Conservation (phyloP, 2,329 filamentous ascomycete genomes). For the Sporothrix variecibatus region DNA sequence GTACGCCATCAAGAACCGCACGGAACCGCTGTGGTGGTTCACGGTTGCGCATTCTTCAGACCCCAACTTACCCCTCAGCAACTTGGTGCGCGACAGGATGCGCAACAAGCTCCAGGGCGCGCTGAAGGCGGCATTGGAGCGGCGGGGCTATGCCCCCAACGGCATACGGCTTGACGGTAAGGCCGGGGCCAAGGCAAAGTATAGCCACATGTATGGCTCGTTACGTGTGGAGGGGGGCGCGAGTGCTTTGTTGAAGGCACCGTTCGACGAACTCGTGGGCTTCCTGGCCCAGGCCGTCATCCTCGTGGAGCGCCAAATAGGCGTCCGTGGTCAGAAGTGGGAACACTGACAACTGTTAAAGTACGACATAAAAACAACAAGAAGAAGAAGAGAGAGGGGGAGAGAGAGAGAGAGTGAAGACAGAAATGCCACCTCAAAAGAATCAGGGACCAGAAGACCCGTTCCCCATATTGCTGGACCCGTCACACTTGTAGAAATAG, state of each 20-base stretch:
- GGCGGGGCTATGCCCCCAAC: slow-evolving; percentile 31
- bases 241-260: slow-evolving; percentile 14
- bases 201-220: slow-evolving; percentile 30
- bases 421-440: too few species aligned
- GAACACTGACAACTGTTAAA: too few species aligned
- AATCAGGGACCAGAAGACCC: neutral
- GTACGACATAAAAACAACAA: neutral
- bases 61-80: neutral
- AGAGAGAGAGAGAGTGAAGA: too few species aligned
- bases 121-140: slow-evolving; percentile 32
- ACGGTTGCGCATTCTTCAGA: slow-evolving; percentile 11
- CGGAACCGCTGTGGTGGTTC: slow-evolving; percentile 32
- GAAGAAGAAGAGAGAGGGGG: neutral
- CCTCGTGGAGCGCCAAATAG: slow-evolving; percentile 26
- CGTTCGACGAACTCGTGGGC: slow-evolving; percentile 21
- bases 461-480: neutral
- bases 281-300: slow-evolving; percentile 26
- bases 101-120: slow-evolving; percentile 29
- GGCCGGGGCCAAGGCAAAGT: neutral
- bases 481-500: neutral
- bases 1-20: slow-evolving; percentile 35
- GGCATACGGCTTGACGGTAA: slow-evolving; percentile 27
- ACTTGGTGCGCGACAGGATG: slow-evolving; percentile 23
- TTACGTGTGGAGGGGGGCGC: slow-evolving; percentile 27
- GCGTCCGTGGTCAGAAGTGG: neutral